Evolutionary conservation across 1,284 basidiomycete genomes (phyloP), one percentile per base, ranked within the genome.

Genomic region (Coniferiporia weirii): DNA sequence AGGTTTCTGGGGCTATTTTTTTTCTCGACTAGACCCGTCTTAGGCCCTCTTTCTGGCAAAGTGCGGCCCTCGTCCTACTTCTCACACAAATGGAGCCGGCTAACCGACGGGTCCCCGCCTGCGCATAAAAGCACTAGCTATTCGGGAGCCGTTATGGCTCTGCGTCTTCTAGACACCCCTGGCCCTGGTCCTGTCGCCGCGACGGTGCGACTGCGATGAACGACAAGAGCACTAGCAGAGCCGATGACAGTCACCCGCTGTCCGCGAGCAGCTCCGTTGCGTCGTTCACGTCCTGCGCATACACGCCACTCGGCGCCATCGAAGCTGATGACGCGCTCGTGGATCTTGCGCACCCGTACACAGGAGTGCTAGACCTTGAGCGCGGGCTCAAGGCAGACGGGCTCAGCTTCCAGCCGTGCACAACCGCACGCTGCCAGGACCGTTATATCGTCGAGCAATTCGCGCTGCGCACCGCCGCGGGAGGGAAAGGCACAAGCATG

Each of bases 321-420:
- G 54, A 38, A 35, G 48, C 43, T 10, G 54, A 60, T 5, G 60
- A 61, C 60, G 51, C 55, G 49, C 60, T 61, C 36, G 60, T 61
- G 20, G 60, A 58, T 45, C 55, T 61, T 27, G 52, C 60, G 22
- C 60, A 61, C 27, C 60, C 60, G n/a, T 61, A 61, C 46, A 61
- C 60, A 2, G 60, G 50, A n/a, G 52, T 61, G 12, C 52, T 61
- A 19, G 50, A 57, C 36, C 52, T 57, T 15, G 35, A 20, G 32
- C 43, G 38, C 27, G 56, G 56, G 9, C 54, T 48, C 19, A 54
- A 47, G 8, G 66, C 66, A 5, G 66, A 68, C 47, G 65, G 63
- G 15, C 65, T 71, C 6, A 65, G 66, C 34, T 56, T 72, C 50
- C 72, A 72, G 61, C 71, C 71, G 8, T 69, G 67, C 56, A 62